phyloP scores from a whole-genome alignment of 2,329 filamentous ascomycete species.

The Phyllosticta citriasiana region DNA sequence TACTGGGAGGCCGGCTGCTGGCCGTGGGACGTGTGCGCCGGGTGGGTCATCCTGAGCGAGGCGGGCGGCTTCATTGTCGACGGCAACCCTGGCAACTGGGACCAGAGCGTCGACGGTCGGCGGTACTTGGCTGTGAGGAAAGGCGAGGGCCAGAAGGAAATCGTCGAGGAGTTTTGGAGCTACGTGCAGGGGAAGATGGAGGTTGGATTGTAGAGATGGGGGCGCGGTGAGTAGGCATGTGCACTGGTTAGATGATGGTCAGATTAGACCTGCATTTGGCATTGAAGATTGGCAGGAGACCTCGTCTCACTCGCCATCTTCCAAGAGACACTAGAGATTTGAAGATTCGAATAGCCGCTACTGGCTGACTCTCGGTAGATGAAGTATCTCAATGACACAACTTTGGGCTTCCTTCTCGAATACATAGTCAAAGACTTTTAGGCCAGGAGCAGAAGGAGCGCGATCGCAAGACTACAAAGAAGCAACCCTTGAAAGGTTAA shows the following conservation, averaged over 20 bases:
- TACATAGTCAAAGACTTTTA: too few species aligned
- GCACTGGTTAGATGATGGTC: neutral
- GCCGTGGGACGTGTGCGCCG: constrained; percentile 78
- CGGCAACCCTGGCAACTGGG: constrained; percentile 65
- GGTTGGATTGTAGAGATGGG: constrained; percentile 21
- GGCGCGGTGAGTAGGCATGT: neutral
- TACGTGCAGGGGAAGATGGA: constrained; percentile 36
- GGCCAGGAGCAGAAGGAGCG: too few species aligned
- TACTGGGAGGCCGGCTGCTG: constrained; percentile 82
- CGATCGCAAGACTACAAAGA: too few species aligned
- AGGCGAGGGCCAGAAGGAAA: constrained; percentile 34
- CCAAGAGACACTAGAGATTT: neutral
- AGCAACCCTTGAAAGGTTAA: too few species aligned
- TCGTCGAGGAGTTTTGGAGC: constrained; percentile 41
- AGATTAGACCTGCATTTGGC: neutral
- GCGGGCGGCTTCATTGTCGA: constrained; percentile 63
- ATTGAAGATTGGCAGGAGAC: neutral
- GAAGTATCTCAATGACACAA: neutral
- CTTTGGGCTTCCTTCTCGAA: too few species aligned
- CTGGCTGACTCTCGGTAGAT: neutral
- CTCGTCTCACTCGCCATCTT: neutral
- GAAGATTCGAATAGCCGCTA: neutral
- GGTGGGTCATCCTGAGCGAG: constrained; percentile 66
- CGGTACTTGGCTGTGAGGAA: constrained; percentile 43
- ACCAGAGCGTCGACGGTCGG: constrained; percentile 45